These are phyloP conservation scores for Opeltia flavorubescens DNA, from an alignment of 495 filamentous ascomycete species.

Conservation along the genomic window DNA sequence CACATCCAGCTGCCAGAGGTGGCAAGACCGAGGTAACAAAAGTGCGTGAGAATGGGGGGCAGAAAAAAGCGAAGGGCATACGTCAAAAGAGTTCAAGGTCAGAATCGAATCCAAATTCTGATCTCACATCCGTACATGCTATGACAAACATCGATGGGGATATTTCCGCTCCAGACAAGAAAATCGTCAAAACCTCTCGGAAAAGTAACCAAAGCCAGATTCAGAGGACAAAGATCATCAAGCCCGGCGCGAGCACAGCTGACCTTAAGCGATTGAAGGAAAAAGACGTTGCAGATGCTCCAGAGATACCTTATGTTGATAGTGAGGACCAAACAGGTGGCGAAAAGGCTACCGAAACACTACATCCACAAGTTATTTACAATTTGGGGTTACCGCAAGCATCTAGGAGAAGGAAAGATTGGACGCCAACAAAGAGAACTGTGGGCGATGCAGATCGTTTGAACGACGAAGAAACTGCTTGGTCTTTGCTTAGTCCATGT, in stretches of 20 bases:
- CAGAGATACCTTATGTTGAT: background rate
- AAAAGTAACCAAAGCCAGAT: conserved; percentile 13
- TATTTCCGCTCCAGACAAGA: background rate
- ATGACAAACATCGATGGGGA: background rate
- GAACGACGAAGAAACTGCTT: conserved; percentile 13
- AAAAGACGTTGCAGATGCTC: background rate
- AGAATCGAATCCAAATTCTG: background rate
- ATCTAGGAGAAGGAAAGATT: conserved; percentile 34
- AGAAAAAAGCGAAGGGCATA: background rate
- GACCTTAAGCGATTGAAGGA: background rate
- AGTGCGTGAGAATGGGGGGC: background rate
- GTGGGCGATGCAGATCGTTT: conserved; percentile 3
- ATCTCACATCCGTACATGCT: background rate
- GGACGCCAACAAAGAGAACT: conserved; percentile 38
- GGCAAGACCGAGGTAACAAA: background rate
- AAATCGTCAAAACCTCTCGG: conserved; percentile 3
- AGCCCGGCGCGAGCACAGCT: conserved; percentile 1
- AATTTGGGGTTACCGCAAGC: conserved; percentile 29
- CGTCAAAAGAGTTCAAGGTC: background rate
- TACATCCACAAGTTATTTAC: conserved; percentile 1
- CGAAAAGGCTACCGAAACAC: conserved; percentile 10
- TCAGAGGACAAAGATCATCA: conserved; percentile 11
- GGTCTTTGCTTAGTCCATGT: background rate
- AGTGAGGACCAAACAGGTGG: conserved; percentile 2
- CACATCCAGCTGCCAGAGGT: background rate